These are phyloP conservation scores for Talaromyces adpressus DNA, from an alignment of 495 filamentous ascomycete genomes.

Conservation along the genomic window DNA sequence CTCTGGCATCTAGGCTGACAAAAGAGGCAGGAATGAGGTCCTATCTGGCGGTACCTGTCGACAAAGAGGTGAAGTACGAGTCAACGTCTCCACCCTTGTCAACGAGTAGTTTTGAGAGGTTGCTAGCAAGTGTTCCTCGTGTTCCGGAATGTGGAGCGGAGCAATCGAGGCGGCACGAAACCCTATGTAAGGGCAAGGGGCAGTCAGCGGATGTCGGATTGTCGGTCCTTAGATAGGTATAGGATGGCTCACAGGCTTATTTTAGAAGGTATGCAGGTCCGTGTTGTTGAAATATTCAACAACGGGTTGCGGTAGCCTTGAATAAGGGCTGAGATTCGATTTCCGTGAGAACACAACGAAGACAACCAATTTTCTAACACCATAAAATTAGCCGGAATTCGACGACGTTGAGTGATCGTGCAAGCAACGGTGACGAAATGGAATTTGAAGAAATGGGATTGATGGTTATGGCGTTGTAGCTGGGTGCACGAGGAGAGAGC, in stretches of 20 bases:
- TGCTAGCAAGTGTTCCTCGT: constrained; percentile 21
- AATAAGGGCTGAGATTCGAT: neutral
- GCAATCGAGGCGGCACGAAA: constrained; percentile 34
- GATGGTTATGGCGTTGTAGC: neutral
- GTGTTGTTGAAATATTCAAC: constrained; percentile 2
- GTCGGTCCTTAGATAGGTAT: constrained; percentile 2
- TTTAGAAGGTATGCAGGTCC: neutral
- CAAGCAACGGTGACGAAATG: neutral
- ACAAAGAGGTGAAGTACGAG: constrained; percentile 58
- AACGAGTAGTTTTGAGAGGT: constrained; percentile 16
- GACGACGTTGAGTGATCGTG: neutral
- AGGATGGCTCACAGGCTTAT: constrained; percentile 8
- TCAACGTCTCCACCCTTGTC: constrained; percentile 63
- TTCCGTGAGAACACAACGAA: neutral
- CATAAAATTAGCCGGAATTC: neutral
- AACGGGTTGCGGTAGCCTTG: constrained; percentile 2
- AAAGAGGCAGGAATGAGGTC: constrained; percentile 46
- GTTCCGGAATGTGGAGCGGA: constrained; percentile 50
- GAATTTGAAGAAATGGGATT: too few relatives aligned
- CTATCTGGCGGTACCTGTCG: constrained; percentile 19
- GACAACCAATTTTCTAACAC: neutral
- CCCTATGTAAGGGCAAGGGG: constrained; percentile 39
- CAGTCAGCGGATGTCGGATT: constrained; percentile 28
- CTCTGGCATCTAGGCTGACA: constrained; percentile 45
- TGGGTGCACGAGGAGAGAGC: neutral